Evolutionary conservation across 768 basidiomycete genomes (phyloP).

Genomic region (Thelephora aurantiotincta): DNA sequence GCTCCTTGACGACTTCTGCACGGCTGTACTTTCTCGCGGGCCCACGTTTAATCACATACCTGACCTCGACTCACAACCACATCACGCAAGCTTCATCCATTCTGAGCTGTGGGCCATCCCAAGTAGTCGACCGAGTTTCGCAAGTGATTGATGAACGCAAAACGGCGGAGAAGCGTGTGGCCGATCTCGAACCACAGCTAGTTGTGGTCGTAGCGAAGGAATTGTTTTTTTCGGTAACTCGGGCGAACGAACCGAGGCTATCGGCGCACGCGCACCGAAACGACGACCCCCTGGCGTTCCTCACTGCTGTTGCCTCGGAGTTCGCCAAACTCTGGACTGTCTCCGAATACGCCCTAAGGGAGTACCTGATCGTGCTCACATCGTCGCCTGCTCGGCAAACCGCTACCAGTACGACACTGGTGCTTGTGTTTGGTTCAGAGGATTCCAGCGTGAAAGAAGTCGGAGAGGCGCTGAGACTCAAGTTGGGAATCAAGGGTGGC

Average conservation of each 20-base stretch:
- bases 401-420: slow-evolving; percentile 31
- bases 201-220: slow-evolving; percentile 34
- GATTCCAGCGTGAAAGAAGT: slow-evolving; percentile 42
- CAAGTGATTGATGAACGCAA: slow-evolving; percentile 57
- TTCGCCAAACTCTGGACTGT: slow-evolving; percentile 17
- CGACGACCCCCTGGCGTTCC: slow-evolving; percentile 51
- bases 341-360: slow-evolving; percentile 8
- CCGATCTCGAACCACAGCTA: slow-evolving; percentile 56
- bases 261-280: slow-evolving; percentile 27
- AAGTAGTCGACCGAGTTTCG: slow-evolving; percentile 53
- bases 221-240: slow-evolving; percentile 13
- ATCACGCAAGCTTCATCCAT: slow-evolving; percentile 42
- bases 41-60: slow-evolving; percentile 52
- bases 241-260: neutral
- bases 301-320: slow-evolving; percentile 41
- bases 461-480: slow-evolving; percentile 43
- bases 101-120: slow-evolving; percentile 53
- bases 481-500: slow-evolving; percentile 57
- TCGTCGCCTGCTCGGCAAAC: slow-evolving; percentile 51
- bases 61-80: slow-evolving; percentile 40
- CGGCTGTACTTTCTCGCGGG: slow-evolving; percentile 79
- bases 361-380: slow-evolving; percentile 38
- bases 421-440: slow-evolving; percentile 47
- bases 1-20: slow-evolving; percentile 45
- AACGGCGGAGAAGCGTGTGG: slow-evolving; percentile 49